A percentile compares a stretch with the other conserved stretches of the same genome.
phyloP scores from a whole-genome alignment of 352 stramenopile species.

The Phytophthora tubulina region DNA sequence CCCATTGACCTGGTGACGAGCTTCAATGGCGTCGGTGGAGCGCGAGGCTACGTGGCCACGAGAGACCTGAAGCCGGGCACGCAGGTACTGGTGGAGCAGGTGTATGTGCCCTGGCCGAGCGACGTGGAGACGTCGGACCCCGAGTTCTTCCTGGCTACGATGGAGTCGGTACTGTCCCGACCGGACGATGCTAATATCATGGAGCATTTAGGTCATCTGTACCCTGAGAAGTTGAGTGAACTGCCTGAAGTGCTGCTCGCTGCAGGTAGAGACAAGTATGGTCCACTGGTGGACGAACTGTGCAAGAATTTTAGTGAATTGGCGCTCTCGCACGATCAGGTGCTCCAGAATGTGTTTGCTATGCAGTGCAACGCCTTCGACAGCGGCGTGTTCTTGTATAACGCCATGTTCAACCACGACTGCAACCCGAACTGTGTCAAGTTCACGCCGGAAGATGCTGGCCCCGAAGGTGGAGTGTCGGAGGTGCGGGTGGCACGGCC shows the following conservation, averaged over 20 bases:
- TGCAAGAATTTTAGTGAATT: conserved; percentile 57
- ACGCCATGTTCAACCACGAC: conserved; percentile 96
- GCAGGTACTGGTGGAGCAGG: conserved; percentile 90
- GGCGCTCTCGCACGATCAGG: conserved; percentile 65
- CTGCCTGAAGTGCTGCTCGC: conserved; percentile 63
- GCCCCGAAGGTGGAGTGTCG: conserved; percentile 70
- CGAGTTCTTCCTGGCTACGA: conserved; percentile 90
- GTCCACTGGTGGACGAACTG: conserved; percentile 61
- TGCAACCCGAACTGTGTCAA: conserved; percentile 96
- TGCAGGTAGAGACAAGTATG: conserved; percentile 69
- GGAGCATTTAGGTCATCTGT: conserved; percentile 82
- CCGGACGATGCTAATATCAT: conserved; percentile 78
- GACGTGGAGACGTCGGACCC: conserved; percentile 83
- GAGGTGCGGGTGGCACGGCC: conserved; percentile 91
- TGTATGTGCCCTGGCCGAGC: conserved; percentile 91
- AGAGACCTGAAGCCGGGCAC: conserved; percentile 87
- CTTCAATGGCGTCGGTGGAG: conserved; percentile 73
- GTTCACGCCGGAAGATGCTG: conserved; percentile 73
- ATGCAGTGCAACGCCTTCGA: conserved; percentile 96
- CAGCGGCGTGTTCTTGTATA: conserved; percentile 94
- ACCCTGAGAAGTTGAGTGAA: conserved; percentile 86
- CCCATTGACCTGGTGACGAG: conserved; percentile 77
- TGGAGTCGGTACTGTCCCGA: conserved; percentile 83
- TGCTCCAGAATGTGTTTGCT: conserved; percentile 90
- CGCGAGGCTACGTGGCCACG: conserved; percentile 89